Evolutionary conservation across 225 moss, liverwort and hornwort genomes (phyloP), one percentile per base, ranked within the genome.

Genomic region (Physcomitrium patens): DNA sequence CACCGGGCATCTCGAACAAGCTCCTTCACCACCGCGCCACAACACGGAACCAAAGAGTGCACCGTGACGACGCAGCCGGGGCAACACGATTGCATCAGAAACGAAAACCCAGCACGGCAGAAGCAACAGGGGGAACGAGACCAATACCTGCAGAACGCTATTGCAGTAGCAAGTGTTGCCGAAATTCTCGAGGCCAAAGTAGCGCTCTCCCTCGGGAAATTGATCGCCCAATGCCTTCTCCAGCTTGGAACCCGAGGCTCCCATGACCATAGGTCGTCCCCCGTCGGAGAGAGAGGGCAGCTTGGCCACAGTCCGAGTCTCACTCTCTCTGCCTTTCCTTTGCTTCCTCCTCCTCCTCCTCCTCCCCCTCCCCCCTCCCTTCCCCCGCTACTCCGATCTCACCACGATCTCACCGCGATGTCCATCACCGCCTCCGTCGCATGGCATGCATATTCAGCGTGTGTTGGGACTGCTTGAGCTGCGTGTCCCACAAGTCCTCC

Each of bases 101-200:
- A 37, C 31, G 5, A 37, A 37, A 37, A 37, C 31, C 31, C 31
- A 7, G 2, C 31, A 37, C 31, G 53, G 59, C 19, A 31, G 12
- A 27, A 56, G 63, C 5, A 31, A n/a, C n/a, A n/a, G n/a, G 48
- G 41, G 53, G 53, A 7, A n/a, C 13, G 20, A 8, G 20, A 8
- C 37, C 50, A 27, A 19, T 77, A 96, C 96, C 96, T 97, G 96
- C 41, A 97, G 90, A 68, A 97, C 96, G 71, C 94, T 94, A 77
- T 97, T 97, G 78, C 96, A 97, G 79, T 97, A 97, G 31, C 96
- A 97, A 12, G 96, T 97, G 58, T 97, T 97, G 73, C 96, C 96
- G 56, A 97, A 97, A 89, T 97, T 97, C 76, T 97, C 96, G 77
- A 97, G 74, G 26, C 96, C 96, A 61, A 97, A 97, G 81, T 92